Percentiles rank a stretch among this genome's conserved stretches.
phyloP scores from a whole-genome alignment of 2,329 filamentous ascomycete genomes.

The Penicillium decumbens region DNA sequence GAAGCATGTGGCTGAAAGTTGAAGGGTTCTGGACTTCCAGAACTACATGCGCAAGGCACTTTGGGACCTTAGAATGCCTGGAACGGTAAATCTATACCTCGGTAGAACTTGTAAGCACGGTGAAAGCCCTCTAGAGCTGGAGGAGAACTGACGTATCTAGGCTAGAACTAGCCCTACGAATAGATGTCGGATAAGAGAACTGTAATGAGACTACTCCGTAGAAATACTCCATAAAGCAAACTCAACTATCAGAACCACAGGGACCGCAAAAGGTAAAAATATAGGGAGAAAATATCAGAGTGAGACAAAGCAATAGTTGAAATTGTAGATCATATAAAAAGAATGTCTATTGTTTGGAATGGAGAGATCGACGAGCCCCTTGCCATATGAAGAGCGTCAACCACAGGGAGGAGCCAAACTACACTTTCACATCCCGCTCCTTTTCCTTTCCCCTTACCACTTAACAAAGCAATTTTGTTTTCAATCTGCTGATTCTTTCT shows the following conservation, averaged over 20 bases:
- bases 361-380: slow-evolving; percentile 19
- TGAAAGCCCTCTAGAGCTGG: no score
- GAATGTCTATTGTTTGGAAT: slow-evolving; percentile 16
- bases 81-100: no score
- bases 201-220: no score
- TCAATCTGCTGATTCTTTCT: neutral
- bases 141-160: no score
- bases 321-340: neutral
- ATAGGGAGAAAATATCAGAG: neutral
- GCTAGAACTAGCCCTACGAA: no score
- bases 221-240: no score
- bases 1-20: neutral
- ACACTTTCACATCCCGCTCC: slow-evolving; percentile 10
- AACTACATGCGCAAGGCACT: no score
- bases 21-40: no score
- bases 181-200: no score
- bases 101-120: no score
- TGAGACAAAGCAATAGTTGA: neutral
- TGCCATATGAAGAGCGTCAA: slow-evolving; percentile 14
- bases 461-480: neutral
- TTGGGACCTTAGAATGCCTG: no score
- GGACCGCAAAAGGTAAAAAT: neutral
- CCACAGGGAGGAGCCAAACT: slow-evolving; percentile 6
- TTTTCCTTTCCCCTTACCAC: slow-evolving; percentile 4
- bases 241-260: no score